These are phyloP conservation scores for Cyclotella atomus DNA, from an alignment of 108 stramenopile genomes.

Conservation along the genomic window DNA sequence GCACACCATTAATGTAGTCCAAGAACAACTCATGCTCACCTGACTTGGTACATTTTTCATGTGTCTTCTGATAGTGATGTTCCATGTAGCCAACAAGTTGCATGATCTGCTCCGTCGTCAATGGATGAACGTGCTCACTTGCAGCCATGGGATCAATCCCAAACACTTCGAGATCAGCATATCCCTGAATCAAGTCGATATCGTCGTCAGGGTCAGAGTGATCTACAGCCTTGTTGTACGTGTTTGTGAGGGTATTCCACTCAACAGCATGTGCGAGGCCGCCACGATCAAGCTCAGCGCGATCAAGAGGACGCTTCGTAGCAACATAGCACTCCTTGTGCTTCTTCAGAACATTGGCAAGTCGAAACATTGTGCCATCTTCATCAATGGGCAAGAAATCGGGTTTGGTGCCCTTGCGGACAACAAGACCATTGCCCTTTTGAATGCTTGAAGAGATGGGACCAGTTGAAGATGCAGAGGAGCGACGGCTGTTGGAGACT, in stretches of 20 bases:
- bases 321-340: background rate
- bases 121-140: background rate
- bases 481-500: background rate
- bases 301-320: background rate
- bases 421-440: background rate
- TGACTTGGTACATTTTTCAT: background rate
- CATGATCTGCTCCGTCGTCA: background rate
- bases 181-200: background rate
- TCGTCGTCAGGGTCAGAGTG: background rate
- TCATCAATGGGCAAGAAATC: background rate
- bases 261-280: background rate
- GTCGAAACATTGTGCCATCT: background rate
- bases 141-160: background rate
- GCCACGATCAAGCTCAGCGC: background rate
- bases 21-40: background rate
- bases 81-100: background rate
- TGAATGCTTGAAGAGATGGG: too few relatives aligned
- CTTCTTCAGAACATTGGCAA: background rate
- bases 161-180: background rate
- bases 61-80: background rate
- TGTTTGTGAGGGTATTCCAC: background rate
- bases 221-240: background rate
- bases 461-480: background rate
- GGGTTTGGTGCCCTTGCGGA: background rate
- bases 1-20: background rate